Evolutionary conservation across 495 filamentous ascomycete species (phyloP), one percentile per base, ranked within the genome.

Genomic region (Trypethelium eluteriae): DNA sequence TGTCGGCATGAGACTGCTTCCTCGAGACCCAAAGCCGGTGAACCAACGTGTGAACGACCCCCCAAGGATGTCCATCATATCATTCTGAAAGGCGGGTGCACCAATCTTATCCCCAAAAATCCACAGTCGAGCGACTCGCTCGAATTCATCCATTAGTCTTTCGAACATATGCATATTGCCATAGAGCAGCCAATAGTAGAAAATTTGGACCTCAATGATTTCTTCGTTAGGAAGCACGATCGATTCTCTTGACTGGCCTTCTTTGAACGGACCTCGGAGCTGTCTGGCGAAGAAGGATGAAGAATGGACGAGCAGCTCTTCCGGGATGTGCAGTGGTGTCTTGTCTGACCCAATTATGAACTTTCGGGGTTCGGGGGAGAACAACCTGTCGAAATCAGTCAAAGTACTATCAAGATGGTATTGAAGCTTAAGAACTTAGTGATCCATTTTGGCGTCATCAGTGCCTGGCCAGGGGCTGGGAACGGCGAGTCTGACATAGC

Each of bases 131-230:
- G 36, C 32, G 53, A 59, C 11, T 9, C 11, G 53, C 5, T 59
- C 32, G 4, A 59, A 59, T 2, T 59, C 7, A 32, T 36, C 32
- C 11, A 36, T 3, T 3, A 59, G 32, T 32, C 11, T 35, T 32
- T 59, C 53, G 25, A 36, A 5, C 5, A 59, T 11, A 10, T 34
- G 53, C 32, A 18, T 36, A 36, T 36, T 36, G 53, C 53, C 32
- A 32, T 59, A 59, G 11, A 59, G 32, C 7, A 59, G 53, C 53
- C 53, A 59, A 32, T 59, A 59, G 14, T 36, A 59, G 32, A n/a
- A 59, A 32, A 36, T 35, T 4, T 59, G 6, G 7, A 59, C 7
- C 5, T 59, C 18, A 18, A 9, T 3, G 5, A 36, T 18, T 11
- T 18, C 32, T 14, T 59, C 53, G 6, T 36, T 4, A 35, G 53